Evolutionary conservation across 2,329 filamentous ascomycete species (phyloP).

Genomic region (Calonectria hongkongensis): DNA sequence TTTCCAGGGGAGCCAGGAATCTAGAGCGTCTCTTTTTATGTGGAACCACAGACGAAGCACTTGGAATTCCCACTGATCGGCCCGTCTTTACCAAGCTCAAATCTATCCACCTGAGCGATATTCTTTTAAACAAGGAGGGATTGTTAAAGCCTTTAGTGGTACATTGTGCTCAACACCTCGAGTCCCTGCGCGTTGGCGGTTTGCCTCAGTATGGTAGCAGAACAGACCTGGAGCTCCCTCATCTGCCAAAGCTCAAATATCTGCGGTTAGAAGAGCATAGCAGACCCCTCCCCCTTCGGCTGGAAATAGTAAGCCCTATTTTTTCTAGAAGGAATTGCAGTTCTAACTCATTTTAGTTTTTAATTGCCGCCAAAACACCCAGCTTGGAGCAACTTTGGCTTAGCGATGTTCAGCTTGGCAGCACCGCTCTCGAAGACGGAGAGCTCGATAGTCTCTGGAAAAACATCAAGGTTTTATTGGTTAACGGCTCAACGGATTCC

Average conservation of each 20-base stretch:
- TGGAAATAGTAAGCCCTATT: constrained; percentile 47
- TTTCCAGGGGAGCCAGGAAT: constrained; percentile 53
- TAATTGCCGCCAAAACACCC: constrained; percentile 53
- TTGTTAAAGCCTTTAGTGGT: constrained; percentile 47
- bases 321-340: neutral
- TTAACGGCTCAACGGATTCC: constrained; percentile 48
- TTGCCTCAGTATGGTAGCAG: constrained; percentile 43
- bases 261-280: constrained; percentile 55
- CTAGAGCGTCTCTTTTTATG: constrained; percentile 53
- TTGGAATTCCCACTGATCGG: constrained; percentile 48
- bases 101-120: constrained; percentile 49
- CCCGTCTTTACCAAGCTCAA: constrained; percentile 48
- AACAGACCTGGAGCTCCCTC: constrained; percentile 42
- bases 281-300: constrained; percentile 41
- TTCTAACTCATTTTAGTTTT: constrained; percentile 50
- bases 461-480: constrained; percentile 56
- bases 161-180: constrained; percentile 49
- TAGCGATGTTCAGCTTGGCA: constrained; percentile 52
- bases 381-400: constrained; percentile 59
- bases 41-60: constrained; percentile 45
- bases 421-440: constrained; percentile 30
- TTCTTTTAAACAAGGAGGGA: constrained; percentile 41
- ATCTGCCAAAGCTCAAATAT: constrained; percentile 55
- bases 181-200: constrained; percentile 51
- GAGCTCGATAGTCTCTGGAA: constrained; percentile 54